phyloP scores from a whole-genome alignment of 805 yeast genomes.

The Cyberlindnera amylophila region DNA sequence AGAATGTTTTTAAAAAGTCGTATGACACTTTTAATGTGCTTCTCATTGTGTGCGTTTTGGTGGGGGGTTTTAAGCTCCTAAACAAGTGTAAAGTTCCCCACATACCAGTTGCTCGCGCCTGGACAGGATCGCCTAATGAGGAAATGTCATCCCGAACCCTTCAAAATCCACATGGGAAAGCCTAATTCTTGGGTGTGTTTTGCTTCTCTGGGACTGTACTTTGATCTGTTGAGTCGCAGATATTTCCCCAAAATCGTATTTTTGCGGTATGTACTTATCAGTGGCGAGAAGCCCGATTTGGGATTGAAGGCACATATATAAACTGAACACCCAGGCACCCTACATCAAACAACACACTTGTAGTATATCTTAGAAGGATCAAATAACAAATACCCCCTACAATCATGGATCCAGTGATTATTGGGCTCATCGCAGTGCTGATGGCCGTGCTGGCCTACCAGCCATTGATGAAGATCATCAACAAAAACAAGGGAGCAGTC shows the following conservation, averaged over 20 bases:
- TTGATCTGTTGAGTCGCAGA: neutral
- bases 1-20: no score
- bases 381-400: neutral
- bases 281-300: no score
- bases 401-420: conserved; percentile 12
- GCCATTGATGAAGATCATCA: conserved; percentile 11
- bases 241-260: no score
- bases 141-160: neutral
- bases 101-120: neutral
- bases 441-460: conserved; percentile 11
- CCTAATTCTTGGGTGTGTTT: neutral
- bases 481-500: conserved; percentile 6
- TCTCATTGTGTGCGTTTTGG: no score
- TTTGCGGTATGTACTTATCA: no score
- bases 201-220: neutral
- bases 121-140: neutral
- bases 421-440: conserved; percentile 8
- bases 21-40: no score
- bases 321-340: no score
- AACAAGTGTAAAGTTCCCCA: no score
- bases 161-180: neutral
- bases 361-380: neutral
- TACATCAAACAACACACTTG: no score
- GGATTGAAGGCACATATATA: no score
- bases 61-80: no score